Base-by-base conservation (phyloP, 441 rosid genomes). In the Populus hybrid region DNA sequence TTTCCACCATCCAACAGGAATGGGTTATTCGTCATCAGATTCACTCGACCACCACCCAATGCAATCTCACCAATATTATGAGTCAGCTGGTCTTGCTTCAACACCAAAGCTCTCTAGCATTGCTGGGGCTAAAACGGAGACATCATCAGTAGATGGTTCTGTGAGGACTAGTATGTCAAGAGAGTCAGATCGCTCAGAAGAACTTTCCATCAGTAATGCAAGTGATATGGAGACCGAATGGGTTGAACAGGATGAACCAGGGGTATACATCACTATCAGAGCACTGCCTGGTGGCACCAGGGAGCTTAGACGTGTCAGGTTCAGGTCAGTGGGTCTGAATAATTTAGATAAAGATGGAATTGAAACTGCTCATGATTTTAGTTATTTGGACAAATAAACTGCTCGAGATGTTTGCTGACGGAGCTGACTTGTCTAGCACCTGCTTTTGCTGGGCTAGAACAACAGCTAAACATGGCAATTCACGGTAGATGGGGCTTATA, bases 181-280 rank as follows among this genome's bases (percentile, higher is more conserved):
- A 83, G 98, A 89, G 76, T 90, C 82, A 82, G 92, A 88, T 77
- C 90, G 70, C 70, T 91, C 97, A 2, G 94, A 89, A 68, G 98
- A 93, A 84, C 88, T 91, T 75, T 95, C 99, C 35, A 64, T 91
- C 54, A 89, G 98, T 68, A 95, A 91, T 85, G 94, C 96, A 2
- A 93, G 99, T 81, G 98, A 93, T 72, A 76, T 73, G 73, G 98
- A n/a, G n/a, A n/a, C n/a, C n/a, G n/a, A n/a, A n/a, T n/a, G 98
- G 99, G 95, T 93, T 9, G 99, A 93, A 79, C 97, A 93, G 83
- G 99, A 95, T 70, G 97, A 93, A 83, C 93, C 93, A 0, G 99
- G 99, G 66, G 94, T 95, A 28, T 95, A 95, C 83, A 90, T 95
- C 79, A 95, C 98, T 28, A 89, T 95, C 80, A 86, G 93, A 86